Evolutionary conservation across 2,329 filamentous ascomycete genomes (phyloP).

Genomic region (Alternaria consortialis): DNA sequence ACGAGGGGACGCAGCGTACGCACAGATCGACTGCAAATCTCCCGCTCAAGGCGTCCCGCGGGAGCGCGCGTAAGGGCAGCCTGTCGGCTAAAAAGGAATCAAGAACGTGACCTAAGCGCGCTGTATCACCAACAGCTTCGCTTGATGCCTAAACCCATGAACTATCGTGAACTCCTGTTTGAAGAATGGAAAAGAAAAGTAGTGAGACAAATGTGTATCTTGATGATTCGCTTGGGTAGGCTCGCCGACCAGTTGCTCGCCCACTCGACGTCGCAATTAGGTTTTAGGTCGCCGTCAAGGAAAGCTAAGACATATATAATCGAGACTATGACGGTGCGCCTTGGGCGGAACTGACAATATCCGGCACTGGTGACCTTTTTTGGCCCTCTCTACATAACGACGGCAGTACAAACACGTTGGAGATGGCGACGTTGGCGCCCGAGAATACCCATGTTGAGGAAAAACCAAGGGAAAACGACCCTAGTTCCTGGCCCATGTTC

Average conservation of each 20-base stretch:
- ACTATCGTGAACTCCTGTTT: not conserved
- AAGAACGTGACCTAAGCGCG: conserved; percentile 12
- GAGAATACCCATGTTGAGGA: conserved; percentile 3
- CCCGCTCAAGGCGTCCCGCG: conserved; percentile 19
- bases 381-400: not conserved
- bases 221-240: not conserved
- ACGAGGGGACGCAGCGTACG: conserved; percentile 17
- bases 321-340: not conserved
- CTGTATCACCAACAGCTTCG: conserved; percentile 7
- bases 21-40: conserved; percentile 26
- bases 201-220: not conserved
- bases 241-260: not conserved
- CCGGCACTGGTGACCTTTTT: not conserved
- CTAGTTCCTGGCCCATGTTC: not conserved
- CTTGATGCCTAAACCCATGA: not conserved
- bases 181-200: not conserved
- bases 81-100: conserved; percentile 8
- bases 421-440: not conserved
- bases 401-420: conserved; percentile 1
- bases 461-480: not conserved
- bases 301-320: not conserved
- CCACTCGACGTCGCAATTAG: not conserved
- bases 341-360: not conserved
- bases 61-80: conserved; percentile 13
- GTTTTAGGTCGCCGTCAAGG: not conserved